These are phyloP conservation scores for Suillus subaureus DNA, from an alignment of 768 basidiomycete genomes.

Conservation along the genomic window DNA sequence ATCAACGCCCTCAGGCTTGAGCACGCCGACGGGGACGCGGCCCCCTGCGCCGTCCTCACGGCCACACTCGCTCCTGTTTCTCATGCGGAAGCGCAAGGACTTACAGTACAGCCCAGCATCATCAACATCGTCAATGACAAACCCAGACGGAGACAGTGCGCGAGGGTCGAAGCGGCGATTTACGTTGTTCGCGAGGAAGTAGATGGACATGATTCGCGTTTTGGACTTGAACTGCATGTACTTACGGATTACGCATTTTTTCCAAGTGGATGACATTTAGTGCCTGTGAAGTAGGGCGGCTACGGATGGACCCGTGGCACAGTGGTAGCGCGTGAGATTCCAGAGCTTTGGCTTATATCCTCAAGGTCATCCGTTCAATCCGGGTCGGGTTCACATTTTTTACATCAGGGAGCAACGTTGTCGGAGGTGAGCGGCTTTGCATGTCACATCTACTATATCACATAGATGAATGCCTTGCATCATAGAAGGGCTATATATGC, in stretches of 20 bases:
- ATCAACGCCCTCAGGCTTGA: constrained; percentile 33
- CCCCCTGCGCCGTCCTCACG: constrained; percentile 24
- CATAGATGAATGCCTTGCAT: background rate
- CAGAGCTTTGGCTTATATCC: constrained; percentile 31
- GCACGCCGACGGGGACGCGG: constrained; percentile 30
- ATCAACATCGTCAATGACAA: constrained; percentile 26
- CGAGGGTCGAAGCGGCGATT: constrained; percentile 28
- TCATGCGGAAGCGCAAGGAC: constrained; percentile 32
- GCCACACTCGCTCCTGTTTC: constrained; percentile 32
- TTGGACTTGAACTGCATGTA: constrained; percentile 17
- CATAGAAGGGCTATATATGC: background rate
- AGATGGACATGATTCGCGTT: constrained; percentile 12
- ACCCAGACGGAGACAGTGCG: constrained; percentile 19
- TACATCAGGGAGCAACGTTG: constrained; percentile 4
- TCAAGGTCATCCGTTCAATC: constrained; percentile 51
- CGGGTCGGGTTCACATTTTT: constrained; percentile 42
- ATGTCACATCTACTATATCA: background rate
- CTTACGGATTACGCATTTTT: constrained; percentile 14
- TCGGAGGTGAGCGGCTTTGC: background rate
- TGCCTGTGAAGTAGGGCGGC: background rate
- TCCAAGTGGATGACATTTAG: background rate
- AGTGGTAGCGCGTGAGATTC: constrained; percentile 45
- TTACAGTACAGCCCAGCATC: constrained; percentile 27
- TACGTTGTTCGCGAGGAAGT: constrained; percentile 34
- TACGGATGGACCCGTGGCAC: constrained; percentile 36